Conservation (phyloP, 305 asterid genomes). For the Andrographis paniculata region DNA sequence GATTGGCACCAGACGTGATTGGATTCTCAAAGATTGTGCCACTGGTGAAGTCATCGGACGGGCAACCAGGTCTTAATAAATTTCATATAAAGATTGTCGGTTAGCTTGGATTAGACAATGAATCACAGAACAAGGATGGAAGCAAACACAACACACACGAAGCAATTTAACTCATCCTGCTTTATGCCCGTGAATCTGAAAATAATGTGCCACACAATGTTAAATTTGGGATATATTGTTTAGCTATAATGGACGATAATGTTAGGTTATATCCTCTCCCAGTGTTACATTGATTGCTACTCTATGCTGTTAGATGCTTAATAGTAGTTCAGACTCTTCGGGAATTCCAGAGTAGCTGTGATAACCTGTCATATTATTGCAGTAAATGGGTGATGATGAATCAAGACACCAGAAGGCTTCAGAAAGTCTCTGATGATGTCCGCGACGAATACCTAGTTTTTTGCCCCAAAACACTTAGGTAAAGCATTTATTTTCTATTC, state of each 20-base stretch:
- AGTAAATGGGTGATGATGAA: constrained; percentile 99
- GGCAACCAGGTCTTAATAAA: constrained; percentile 5
- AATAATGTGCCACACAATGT: too few relatives aligned
- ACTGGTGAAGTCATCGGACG: constrained; percentile 58
- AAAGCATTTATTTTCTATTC: constrained; percentile 7
- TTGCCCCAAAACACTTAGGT: constrained; percentile 68
- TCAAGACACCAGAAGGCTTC: constrained; percentile 84
- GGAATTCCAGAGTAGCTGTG: background rate
- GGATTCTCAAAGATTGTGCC: constrained; percentile 54
- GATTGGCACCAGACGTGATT: constrained; percentile 58
- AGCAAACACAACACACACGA: too few relatives aligned
- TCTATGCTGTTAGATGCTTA: too few relatives aligned
- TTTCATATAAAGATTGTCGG: background rate
- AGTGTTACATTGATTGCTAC: background rate
- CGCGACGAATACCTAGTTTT: constrained; percentile 68
- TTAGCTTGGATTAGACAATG: too few relatives aligned
- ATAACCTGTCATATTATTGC: constrained; percentile 23
- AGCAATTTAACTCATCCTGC: too few relatives aligned
- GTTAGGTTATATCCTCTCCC: too few relatives aligned
- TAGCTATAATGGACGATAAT: too few relatives aligned
- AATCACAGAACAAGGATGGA: too few relatives aligned
- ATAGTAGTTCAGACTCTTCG: constrained; percentile 7
- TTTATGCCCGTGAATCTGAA: too few relatives aligned
- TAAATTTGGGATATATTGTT: too few relatives aligned
- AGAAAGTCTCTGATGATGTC: constrained; percentile 90